Conservation (phyloP, 768 basidiomycete species). For the Russula earlei region DNA sequence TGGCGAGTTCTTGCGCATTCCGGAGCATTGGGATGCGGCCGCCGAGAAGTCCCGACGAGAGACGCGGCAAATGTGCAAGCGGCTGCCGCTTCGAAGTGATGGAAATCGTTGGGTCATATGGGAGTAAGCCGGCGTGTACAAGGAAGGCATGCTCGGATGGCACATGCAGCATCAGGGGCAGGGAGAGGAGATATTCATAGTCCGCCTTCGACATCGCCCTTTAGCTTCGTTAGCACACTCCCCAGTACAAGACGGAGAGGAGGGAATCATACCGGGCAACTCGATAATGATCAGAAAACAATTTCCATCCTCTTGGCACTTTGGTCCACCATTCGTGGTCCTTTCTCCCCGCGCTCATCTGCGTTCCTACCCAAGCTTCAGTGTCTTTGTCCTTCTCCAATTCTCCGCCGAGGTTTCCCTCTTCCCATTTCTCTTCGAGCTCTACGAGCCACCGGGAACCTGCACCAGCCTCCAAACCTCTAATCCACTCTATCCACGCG, state of each 20-base stretch:
- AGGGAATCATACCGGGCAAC: conserved; percentile 46
- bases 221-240: conserved; percentile 5
- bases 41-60: neutral
- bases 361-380: conserved; percentile 29
- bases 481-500: conserved; percentile 77
- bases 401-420: conserved; percentile 21
- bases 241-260: neutral
- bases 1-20: conserved; percentile 51
- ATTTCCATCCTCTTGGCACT: conserved; percentile 48
- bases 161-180: conserved; percentile 68
- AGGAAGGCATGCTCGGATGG: conserved; percentile 69
- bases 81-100: conserved; percentile 52
- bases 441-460: conserved; percentile 42
- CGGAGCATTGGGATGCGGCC: conserved; percentile 31
- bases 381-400: conserved; percentile 27
- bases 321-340: conserved; percentile 26
- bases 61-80: conserved; percentile 28
- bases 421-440: conserved; percentile 37
- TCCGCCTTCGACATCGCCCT: conserved; percentile 50
- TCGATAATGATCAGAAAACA: conserved; percentile 69
- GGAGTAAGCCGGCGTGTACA: conserved; percentile 77
- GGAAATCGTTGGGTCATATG: conserved; percentile 52
- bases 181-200: conserved; percentile 61
- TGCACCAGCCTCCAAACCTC: conserved; percentile 34
- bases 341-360: conserved; percentile 1